phyloP scores from a whole-genome alignment of 495 filamentous ascomycete species.

The Xylaria venustula region DNA sequence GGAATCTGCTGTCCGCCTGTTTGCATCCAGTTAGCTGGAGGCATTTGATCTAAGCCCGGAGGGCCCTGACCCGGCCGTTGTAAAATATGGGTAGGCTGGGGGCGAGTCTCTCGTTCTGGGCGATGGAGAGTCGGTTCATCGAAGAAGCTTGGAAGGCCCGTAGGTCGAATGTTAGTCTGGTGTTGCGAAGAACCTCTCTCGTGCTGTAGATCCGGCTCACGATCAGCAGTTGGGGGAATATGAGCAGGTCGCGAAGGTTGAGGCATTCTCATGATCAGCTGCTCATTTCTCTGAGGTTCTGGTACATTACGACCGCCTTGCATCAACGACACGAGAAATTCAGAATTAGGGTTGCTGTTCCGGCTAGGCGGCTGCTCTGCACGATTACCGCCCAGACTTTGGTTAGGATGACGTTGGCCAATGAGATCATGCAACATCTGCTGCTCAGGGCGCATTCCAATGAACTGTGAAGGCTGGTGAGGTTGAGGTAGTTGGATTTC shows the following conservation, averaged over 20 bases:
- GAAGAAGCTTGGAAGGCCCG: slow-evolving; percentile 38
- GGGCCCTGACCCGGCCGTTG: slow-evolving; percentile 48
- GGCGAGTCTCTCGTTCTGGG: slow-evolving; percentile 37
- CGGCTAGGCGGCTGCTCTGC: slow-evolving; percentile 35
- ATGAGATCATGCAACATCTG: slow-evolving; percentile 52
- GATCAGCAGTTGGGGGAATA: slow-evolving; percentile 37
- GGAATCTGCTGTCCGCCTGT: slow-evolving; percentile 38
- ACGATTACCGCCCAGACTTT: slow-evolving; percentile 29
- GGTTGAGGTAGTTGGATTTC: slow-evolving; percentile 46
- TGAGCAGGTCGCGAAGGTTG: slow-evolving; percentile 36
- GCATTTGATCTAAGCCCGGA: slow-evolving; percentile 50
- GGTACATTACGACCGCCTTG: slow-evolving; percentile 42
- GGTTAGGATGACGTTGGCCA: slow-evolving; percentile 48
- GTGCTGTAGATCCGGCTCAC: slow-evolving; percentile 41
- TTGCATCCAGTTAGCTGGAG: slow-evolving; percentile 39
- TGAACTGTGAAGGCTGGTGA: slow-evolving; percentile 35
- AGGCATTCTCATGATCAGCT: slow-evolving; percentile 35
- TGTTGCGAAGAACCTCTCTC: slow-evolving; percentile 31
- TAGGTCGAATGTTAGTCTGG: slow-evolving; percentile 24
- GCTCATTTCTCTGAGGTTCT: slow-evolving; percentile 44
- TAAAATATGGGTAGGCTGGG: slow-evolving; percentile 53
- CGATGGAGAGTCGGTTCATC: slow-evolving; percentile 43
- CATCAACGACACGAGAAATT: slow-evolving; percentile 58
- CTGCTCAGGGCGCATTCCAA: slow-evolving; percentile 47
- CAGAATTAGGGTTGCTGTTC: slow-evolving; percentile 48